Conservation (phyloP, 2,329 filamentous ascomycete species). For the Leptodontidium sp. region DNA sequence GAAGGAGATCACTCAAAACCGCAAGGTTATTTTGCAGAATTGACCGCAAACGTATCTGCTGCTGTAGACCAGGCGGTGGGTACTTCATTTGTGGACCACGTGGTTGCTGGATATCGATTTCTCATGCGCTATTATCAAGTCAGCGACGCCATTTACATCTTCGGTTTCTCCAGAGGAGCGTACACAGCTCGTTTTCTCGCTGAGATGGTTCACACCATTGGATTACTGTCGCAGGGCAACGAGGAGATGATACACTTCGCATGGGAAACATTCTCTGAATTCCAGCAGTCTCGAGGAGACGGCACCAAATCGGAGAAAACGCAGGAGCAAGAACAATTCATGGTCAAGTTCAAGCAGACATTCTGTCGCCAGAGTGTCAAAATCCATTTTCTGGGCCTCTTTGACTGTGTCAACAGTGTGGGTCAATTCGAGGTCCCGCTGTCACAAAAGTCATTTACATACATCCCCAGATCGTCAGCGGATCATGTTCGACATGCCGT, state of each 20-base stretch:
- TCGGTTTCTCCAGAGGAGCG: slow-evolving; percentile 24
- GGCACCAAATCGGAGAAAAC: not conserved
- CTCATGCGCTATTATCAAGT: slow-evolving; percentile 22
- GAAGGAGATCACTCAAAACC: slow-evolving; percentile 21
- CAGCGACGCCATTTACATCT: slow-evolving; percentile 23
- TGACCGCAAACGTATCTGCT: not conserved
- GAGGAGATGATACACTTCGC: slow-evolving; percentile 27
- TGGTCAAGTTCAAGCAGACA: slow-evolving; percentile 22
- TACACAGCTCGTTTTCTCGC: slow-evolving; percentile 25
- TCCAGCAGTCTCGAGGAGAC: slow-evolving; percentile 8
- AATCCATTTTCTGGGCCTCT: slow-evolving; percentile 23
- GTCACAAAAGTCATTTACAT: slow-evolving; percentile 3
- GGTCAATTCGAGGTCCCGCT: slow-evolving; percentile 20
- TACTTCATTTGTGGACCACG: slow-evolving; percentile 21
- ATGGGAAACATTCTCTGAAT: slow-evolving; percentile 25
- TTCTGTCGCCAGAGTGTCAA: slow-evolving; percentile 19
- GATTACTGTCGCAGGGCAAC: slow-evolving; percentile 20
- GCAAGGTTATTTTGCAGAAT: slow-evolving; percentile 5
- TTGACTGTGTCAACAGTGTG: slow-evolving; percentile 26
- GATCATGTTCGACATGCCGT: slow-evolving; percentile 23
- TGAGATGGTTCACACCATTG: slow-evolving; percentile 24
- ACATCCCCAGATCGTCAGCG: slow-evolving; percentile 10
- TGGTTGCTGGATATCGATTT: slow-evolving; percentile 22
- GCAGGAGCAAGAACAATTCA: slow-evolving; percentile 9
- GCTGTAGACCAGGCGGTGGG: slow-evolving; percentile 11